These are phyloP conservation scores for Phalaenopsis aphrodite DNA, from an alignment of 106 monocot genomes.

Conservation along the genomic window DNA sequence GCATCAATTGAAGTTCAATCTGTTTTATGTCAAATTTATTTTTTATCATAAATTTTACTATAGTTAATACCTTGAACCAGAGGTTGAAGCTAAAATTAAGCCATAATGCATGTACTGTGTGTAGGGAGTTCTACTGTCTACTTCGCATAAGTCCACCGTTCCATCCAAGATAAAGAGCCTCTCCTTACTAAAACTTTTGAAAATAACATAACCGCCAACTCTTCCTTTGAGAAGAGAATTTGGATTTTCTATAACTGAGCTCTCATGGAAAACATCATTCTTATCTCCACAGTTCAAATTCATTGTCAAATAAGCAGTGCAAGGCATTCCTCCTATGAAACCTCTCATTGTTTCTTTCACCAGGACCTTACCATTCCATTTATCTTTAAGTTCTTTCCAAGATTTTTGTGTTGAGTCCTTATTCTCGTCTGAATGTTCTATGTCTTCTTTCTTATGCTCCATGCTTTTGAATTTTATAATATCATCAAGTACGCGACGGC, in stretches of 20 bases:
- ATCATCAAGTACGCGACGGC: conserved; percentile 17
- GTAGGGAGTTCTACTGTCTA: conserved; percentile 32
- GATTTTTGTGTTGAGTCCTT: neutral
- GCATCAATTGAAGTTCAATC: conserved; percentile 2
- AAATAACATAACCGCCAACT: conserved; percentile 24
- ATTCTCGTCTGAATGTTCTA: neutral
- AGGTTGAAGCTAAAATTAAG: conserved; percentile 16
- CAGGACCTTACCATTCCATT: conserved; percentile 4
- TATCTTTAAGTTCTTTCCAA: neutral
- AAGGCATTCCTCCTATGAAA: conserved; percentile 36
- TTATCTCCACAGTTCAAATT: conserved; percentile 10
- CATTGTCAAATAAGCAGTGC: conserved; percentile 23
- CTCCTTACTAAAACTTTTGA: conserved; percentile 18
- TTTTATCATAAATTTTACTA: neutral
- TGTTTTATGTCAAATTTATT: neutral
- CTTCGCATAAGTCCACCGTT: conserved; percentile 20
- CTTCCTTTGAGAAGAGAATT: conserved; percentile 23
- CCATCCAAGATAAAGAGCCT: conserved; percentile 36
- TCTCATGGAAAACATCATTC: neutral
- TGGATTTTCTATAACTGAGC: neutral
- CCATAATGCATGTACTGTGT: conserved; percentile 38
- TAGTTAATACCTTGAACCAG: conserved; percentile 26
- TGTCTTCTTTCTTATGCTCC: neutral
- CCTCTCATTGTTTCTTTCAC: conserved; percentile 34
- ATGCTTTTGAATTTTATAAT: conserved; percentile 14